Evolutionary conservation across 495 filamentous ascomycete species (phyloP), one percentile per base, ranked within the genome.

Genomic region (Amniculicola lignicola): DNA sequence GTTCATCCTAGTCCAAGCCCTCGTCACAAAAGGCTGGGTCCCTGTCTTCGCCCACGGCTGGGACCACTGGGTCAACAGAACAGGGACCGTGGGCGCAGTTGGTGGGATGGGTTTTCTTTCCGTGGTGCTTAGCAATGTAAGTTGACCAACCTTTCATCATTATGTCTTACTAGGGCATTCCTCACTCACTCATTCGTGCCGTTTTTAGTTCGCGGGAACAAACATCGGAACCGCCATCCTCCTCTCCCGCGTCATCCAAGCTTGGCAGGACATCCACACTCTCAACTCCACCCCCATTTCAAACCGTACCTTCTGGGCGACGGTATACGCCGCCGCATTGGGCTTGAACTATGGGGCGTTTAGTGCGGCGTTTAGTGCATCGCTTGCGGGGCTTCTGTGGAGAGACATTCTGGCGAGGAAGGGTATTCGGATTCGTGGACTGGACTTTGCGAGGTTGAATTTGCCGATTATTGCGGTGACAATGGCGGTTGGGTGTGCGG

Each of bases 151-250:
- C n/a, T n/a, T n/a, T n/a, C n/a, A n/a, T n/a, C n/a, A n/a, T n/a
- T n/a, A n/a, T n/a, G n/a, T n/a, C n/a, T n/a, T n/a, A n/a, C n/a
- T n/a, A n/a, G n/a, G n/a, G n/a, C n/a, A n/a, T n/a, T n/a, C n/a
- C n/a, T n/a, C n/a, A n/a, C n/a, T n/a, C 31, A 40, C 23, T 31
- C 12, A 27, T 21, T 33, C 35, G 38, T 19, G 46, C 25, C 11
- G 36, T 2, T 22, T 36, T 21, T 24, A 85, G 82, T 87, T 85
- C 54, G 80, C 82, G 10, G 83, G 83, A 12, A 86, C 83, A 9
- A 86, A 87, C 54, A 87, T 86, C 44, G 83, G 83, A 15, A 85
- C 83, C 1, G 82, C 83, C 3, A 86, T 87, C 62, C 76, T 85
- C 4, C 74, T 86, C 14, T 83, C 77, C 10, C 79, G 83, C 14